Evolutionary conservation across 805 yeast genomes (phyloP), one percentile per base, ranked within the genome.

Genomic region (Metschnikowia rubicola): DNA sequence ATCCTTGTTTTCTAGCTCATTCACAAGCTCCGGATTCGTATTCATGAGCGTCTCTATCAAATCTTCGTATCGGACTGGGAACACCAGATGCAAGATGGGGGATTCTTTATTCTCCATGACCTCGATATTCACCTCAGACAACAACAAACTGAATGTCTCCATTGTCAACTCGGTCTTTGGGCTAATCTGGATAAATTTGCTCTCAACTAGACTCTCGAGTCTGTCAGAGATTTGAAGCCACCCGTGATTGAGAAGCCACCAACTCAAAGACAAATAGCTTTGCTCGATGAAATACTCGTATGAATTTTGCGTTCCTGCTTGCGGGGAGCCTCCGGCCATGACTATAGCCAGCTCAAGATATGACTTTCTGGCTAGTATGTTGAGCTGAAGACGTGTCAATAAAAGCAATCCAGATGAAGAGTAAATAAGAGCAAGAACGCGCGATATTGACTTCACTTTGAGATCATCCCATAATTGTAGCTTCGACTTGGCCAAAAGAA

Each of bases 171-270:
- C 91, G 15, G 86, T 80, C 53, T 90, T 77, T 31, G 96, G 95
- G 52, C 81, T 83, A 29, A 87, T 68, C 10, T 73, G 74, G 10
- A 71, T 77, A 62, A 89, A 88, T 21, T 81, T 82, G 30, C 71
- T 73, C 30, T 70, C 73, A 3, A 92, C 91, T 4, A 78, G 68
- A 1, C 64, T 60, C 57, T 81, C 80, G 29, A 88, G 79, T 17
- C 74, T 65, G 29, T 72, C 67, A 19, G 79, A 73, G 32, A 88
- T 67, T 31, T 73, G 68, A 19, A 74, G 57, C 90, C 94, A 89
- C 0, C 98, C 98, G 53, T 83, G 80, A 64, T 92, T 90, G 42
- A 92, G 71, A 39, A 92, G 65, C 97, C 97, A 92, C 97, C 97
- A 92, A 51, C 91, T 84, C 52, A 89, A 78, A 0, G 96, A 85